Evolutionary conservation across 2,329 filamentous ascomycete genomes (phyloP).

Genomic region (Byssoonygena ceratinophila): DNA sequence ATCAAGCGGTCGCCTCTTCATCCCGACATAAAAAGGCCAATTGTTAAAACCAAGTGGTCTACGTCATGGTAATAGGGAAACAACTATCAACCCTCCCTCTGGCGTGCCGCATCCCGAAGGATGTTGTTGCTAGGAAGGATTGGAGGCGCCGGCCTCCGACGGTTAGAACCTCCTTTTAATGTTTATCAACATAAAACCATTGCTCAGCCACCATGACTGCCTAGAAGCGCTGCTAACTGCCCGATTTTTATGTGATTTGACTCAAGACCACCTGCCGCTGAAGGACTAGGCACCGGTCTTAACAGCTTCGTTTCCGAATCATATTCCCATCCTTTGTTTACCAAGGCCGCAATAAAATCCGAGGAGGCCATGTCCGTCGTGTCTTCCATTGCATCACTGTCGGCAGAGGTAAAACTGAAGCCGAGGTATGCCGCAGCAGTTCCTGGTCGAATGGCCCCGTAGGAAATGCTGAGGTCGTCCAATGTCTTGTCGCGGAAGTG

Average conservation of each 20-base stretch:
- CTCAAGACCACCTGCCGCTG: not conserved
- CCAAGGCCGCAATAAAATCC: constrained; percentile 26
- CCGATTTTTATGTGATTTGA: constrained; percentile 24
- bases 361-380: constrained; percentile 22
- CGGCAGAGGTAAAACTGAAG: constrained; percentile 20
- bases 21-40: not conserved
- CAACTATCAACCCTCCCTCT: not conserved
- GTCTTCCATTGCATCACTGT: constrained; percentile 14
- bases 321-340: constrained; percentile 32
- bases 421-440: constrained; percentile 31
- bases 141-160: too few species aligned
- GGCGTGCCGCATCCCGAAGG: not conserved
- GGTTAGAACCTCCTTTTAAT: not conserved
- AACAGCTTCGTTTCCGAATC: constrained; percentile 28
- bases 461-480: constrained; percentile 31
- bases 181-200: not conserved
- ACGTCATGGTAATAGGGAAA: not conserved
- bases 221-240: constrained; percentile 27
- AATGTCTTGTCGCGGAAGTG: constrained; percentile 33
- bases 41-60: not conserved
- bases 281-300: constrained; percentile 18
- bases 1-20: not conserved
- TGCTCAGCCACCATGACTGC: constrained; percentile 22
- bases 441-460: constrained; percentile 31
- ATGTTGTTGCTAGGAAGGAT: not conserved